Base-by-base conservation (phyloP, 805 yeast genomes). In the Metschnikowia proteae region DNA sequence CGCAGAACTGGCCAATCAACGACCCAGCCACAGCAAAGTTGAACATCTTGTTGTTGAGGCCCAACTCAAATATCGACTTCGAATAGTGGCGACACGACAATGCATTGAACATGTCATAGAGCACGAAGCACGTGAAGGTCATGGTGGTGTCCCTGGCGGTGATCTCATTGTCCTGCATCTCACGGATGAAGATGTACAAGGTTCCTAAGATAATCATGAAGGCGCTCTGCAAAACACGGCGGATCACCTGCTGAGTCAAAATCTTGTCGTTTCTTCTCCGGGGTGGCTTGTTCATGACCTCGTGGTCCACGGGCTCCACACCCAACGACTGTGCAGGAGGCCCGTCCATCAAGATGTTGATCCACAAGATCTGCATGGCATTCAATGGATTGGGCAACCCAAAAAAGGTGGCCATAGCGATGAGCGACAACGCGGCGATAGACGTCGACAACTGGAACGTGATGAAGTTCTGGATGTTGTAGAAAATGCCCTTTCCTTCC, bases 251-350 rank as follows among this genome's bases (percentile, higher is more conserved):
- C 10, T 65, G 62, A 1, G 97, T 89, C 57, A 94, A 71, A 49
- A 94, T 94, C 60, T 84, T 84, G 53, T 92, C 98, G 48, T 80
- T 75, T 64, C 97, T 83, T 45, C 82, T 78, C 69, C 99, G 83
- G 46, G 99, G 99, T n/a, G 98, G 97, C 63, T 86, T 87, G 54
- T 79, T 82, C 97, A 92, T 91, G 34, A 92, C 96, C 64, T 86
- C 96, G 53, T 86, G 90, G 62, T 92, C 98, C 10, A 92, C 98
- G 0, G 97, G 96, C 69, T 92, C 99, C 30, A 94, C 98, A 50
- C 99, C 99, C 38, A 92, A 74, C 0, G 96, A 87, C 71, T 92
- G 99, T 1, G 98, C 98, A 3, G 99, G 99, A 8, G 99, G 99
- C 1, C 99, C 99, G 71, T 92, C 99, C 99, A 92, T 92, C 49